phyloP scores from a whole-genome alignment of 176 grass and related monocot species.

The Cocos nucifera region DNA sequence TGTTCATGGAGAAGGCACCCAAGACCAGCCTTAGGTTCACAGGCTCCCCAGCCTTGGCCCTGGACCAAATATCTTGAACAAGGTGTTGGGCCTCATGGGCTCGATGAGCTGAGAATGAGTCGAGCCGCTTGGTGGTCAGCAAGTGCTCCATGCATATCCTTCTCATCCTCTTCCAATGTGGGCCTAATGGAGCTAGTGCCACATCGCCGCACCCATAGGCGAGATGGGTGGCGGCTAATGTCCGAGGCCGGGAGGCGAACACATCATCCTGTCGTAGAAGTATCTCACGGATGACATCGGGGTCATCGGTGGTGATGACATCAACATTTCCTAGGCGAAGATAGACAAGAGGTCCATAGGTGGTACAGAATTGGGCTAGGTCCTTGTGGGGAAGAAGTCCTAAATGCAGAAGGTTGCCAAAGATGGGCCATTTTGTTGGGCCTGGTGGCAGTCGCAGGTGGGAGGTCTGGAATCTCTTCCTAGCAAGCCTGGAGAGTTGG shows the following conservation, averaged over 20 bases:
- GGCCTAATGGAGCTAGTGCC: constrained; percentile 64
- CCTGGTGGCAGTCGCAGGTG: constrained; percentile 69
- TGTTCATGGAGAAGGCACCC: constrained; percentile 83
- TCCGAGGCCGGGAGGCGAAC: constrained; percentile 77
- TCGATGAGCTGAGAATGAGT: constrained; percentile 64
- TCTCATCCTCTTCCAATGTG: constrained; percentile 81
- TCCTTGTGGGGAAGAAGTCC: constrained; percentile 79
- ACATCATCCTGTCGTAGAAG: constrained; percentile 74
- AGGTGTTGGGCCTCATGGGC: constrained; percentile 55
- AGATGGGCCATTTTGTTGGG: constrained; percentile 60
- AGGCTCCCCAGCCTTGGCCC: constrained; percentile 26
- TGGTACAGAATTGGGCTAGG: constrained; percentile 60
- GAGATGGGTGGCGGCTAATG: constrained; percentile 61
- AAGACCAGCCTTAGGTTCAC: constrained; percentile 78
- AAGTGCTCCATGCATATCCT: constrained; percentile 87
- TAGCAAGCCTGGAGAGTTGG: constrained; percentile 26
- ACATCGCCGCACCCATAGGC: constrained; percentile 67
- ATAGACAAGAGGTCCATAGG: constrained; percentile 75
- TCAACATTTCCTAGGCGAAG: constrained; percentile 73
- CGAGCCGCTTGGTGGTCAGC: constrained; percentile 58
- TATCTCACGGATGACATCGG: constrained; percentile 84
- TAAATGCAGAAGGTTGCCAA: constrained; percentile 74
- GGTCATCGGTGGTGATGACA: constrained; percentile 82
- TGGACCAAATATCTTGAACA: constrained; percentile 50
- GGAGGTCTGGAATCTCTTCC: constrained; percentile 24